Evolutionary conservation across 2,329 filamentous ascomycete genomes (phyloP).

Genomic region (Aspergillus calidoustus): DNA sequence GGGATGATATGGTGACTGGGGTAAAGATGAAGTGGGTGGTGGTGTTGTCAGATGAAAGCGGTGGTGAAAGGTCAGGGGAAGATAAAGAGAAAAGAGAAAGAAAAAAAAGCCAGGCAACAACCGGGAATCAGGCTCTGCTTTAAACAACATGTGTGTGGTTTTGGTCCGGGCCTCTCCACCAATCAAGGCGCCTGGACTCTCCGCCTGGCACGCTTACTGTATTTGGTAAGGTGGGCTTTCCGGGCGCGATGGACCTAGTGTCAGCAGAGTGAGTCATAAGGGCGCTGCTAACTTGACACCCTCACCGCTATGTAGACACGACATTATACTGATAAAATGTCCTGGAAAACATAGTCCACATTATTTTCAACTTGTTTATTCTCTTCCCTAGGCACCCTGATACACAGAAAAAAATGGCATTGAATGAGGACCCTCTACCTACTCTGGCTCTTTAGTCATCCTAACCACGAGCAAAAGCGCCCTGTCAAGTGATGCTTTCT

Average conservation of each 20-base stretch:
- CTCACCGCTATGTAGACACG: too few relatives aligned
- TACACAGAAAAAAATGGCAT: too few relatives aligned
- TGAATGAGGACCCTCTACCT: too few relatives aligned
- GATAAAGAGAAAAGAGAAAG: conserved; percentile 19
- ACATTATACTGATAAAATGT: too few relatives aligned
- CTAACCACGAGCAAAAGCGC: too few relatives aligned
- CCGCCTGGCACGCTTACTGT: conserved; percentile 22
- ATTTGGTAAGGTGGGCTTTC: conserved; percentile 10
- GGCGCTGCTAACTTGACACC: too few relatives aligned
- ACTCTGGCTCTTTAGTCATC: too few relatives aligned
- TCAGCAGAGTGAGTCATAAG: conserved; percentile 45
- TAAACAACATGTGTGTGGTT: conserved; percentile 35
- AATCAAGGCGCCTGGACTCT: conserved; percentile 29
- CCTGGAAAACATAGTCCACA: too few relatives aligned
- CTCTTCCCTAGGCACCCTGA: too few relatives aligned
- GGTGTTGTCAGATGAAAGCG: conserved; percentile 13
- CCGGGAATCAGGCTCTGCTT: conserved; percentile 44
- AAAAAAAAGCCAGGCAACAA: conserved; percentile 39
- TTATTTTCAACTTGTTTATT: too few relatives aligned
- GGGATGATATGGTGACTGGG: conserved; percentile 27
- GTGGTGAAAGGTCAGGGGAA: background rate
- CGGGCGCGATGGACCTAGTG: background rate
- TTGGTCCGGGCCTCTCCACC: conserved; percentile 22
- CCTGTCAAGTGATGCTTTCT: too few relatives aligned
- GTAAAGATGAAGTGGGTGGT: conserved; percentile 12